Evolutionary conservation across 2,329 filamentous ascomycete species (phyloP).

Genomic region (Aspergillus ochraceoroseus): DNA sequence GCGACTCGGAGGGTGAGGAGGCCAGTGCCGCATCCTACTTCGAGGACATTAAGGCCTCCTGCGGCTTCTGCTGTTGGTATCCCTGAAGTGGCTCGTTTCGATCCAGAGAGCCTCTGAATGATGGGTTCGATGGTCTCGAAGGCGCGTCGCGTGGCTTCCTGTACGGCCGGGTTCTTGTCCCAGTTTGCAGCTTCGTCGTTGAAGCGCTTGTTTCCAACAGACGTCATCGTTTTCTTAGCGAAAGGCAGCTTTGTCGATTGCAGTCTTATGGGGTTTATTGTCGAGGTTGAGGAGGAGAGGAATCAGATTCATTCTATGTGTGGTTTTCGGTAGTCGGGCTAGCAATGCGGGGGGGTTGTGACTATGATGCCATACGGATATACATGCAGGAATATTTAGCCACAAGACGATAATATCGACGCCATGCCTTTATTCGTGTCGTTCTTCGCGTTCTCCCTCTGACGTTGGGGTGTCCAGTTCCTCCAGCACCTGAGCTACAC

Average conservation of each 20-base stretch:
- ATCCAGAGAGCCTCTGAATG: slow-evolving; percentile 21
- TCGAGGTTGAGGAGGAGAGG: too few relatives aligned
- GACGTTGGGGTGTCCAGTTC: slow-evolving; percentile 48
- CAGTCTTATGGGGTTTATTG: too few relatives aligned
- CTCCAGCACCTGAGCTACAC: slow-evolving; percentile 54
- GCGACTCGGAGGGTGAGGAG: slow-evolving; percentile 50
- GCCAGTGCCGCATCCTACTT: slow-evolving; percentile 56
- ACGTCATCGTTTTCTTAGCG: slow-evolving; percentile 1
- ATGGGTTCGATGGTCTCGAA: slow-evolving; percentile 43
- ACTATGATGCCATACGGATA: too few relatives aligned
- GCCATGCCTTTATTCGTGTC: slow-evolving; percentile 17
- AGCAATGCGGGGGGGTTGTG: too few relatives aligned
- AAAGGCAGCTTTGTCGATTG: too few relatives aligned
- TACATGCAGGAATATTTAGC: too few relatives aligned
- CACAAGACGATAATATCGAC: too few relatives aligned
- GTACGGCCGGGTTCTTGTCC: slow-evolving; percentile 52
- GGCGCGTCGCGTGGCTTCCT: slow-evolving; percentile 44
- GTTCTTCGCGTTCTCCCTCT: too few relatives aligned
- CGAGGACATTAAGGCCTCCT: slow-evolving; percentile 45
- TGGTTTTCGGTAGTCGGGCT: too few relatives aligned
- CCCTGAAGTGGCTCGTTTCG: slow-evolving; percentile 7
- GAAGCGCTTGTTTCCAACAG: slow-evolving; percentile 45
- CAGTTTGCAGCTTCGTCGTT: slow-evolving; percentile 52
- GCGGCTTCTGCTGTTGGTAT: too few relatives aligned
- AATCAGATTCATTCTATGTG: too few relatives aligned